phyloP scores from a whole-genome alignment of 768 basidiomycete genomes.

The Favolaschia claudopus region DNA sequence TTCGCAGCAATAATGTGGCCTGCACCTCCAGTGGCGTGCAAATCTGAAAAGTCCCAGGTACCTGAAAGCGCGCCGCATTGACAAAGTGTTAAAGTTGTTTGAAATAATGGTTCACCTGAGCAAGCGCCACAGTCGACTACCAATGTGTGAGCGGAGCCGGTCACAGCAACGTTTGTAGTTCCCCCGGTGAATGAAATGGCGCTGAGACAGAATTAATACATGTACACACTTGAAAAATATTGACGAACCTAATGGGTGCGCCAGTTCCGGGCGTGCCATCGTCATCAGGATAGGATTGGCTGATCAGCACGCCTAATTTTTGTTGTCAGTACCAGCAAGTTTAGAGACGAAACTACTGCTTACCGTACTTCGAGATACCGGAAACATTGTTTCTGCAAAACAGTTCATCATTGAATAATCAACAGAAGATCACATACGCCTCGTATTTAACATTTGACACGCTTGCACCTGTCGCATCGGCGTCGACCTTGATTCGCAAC shows the following conservation, averaged over 20 bases:
- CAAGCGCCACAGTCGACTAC: constrained; percentile 54
- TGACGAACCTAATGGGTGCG: constrained; percentile 36
- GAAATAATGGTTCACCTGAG: too few species aligned
- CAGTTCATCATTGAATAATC: background rate
- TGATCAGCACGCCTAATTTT: constrained; percentile 44
- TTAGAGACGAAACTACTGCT: too few species aligned
- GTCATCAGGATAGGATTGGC: constrained; percentile 54
- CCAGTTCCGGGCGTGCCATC: constrained; percentile 54
- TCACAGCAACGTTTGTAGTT: constrained; percentile 44
- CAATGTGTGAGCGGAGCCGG: constrained; percentile 38
- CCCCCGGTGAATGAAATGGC: constrained; percentile 45
- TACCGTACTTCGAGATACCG: constrained; percentile 28
- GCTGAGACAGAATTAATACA: background rate
- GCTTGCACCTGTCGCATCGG: constrained; percentile 20
- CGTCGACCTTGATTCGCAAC: constrained; percentile 17
- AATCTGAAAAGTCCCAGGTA: constrained; percentile 52
- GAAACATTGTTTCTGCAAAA: constrained; percentile 20
- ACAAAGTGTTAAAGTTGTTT: too few species aligned
- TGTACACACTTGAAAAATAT: constrained; percentile 33
- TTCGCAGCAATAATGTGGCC: constrained; percentile 26
- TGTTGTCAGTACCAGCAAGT: too few species aligned
- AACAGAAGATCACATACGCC: background rate
- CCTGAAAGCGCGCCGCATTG: too few species aligned
- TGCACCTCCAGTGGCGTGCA: constrained; percentile 48
- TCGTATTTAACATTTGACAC: constrained; percentile 16